Percentiles rank a stretch among this genome's conserved stretches.
phyloP scores from a whole-genome alignment of 768 basidiomycete genomes.

The Tubosaeta sp. region DNA sequence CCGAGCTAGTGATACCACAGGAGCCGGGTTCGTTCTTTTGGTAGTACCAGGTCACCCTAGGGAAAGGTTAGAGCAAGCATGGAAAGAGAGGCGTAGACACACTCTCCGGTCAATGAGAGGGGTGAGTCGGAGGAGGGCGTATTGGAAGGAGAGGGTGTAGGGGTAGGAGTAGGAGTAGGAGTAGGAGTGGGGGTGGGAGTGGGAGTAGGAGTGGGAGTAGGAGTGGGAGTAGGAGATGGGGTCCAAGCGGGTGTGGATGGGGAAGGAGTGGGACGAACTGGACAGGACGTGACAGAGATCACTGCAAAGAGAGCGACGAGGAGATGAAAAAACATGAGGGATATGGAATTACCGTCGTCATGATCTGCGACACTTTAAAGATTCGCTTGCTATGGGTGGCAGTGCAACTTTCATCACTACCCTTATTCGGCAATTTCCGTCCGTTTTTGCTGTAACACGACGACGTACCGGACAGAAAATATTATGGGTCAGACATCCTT shows the following conservation, averaged over 20 bases:
- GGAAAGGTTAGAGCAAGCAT: not conserved
- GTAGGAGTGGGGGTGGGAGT: not conserved
- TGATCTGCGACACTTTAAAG: not conserved
- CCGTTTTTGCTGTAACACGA: not conserved
- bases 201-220: not conserved
- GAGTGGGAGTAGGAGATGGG: not conserved
- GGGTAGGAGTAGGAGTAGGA: not conserved
- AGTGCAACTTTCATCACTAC: not conserved
- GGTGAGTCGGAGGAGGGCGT: not conserved
- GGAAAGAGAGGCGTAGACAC: slow-evolving; percentile 13
- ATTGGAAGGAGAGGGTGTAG: not conserved
- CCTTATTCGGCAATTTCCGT: slow-evolving; percentile 3
- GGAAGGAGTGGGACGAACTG: slow-evolving; percentile 11
- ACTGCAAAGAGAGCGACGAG: slow-evolving; percentile 54
- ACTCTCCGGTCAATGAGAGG: slow-evolving; percentile 39
- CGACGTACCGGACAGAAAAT: not conserved
- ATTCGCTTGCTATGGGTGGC: not conserved
- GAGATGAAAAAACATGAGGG: slow-evolving; percentile 33
- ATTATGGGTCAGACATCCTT: slow-evolving; percentile 19
- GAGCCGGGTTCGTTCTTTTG: slow-evolving; percentile 75
- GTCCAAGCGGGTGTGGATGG: not conserved
- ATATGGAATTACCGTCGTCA: not conserved
- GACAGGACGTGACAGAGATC: slow-evolving; percentile 48
- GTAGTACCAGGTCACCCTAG: slow-evolving; percentile 62
- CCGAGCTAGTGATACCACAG: slow-evolving; percentile 61